phyloP scores from a whole-genome alignment of 192 early-diverging fungal genomes.

The Phycomyces nitens region DNA sequence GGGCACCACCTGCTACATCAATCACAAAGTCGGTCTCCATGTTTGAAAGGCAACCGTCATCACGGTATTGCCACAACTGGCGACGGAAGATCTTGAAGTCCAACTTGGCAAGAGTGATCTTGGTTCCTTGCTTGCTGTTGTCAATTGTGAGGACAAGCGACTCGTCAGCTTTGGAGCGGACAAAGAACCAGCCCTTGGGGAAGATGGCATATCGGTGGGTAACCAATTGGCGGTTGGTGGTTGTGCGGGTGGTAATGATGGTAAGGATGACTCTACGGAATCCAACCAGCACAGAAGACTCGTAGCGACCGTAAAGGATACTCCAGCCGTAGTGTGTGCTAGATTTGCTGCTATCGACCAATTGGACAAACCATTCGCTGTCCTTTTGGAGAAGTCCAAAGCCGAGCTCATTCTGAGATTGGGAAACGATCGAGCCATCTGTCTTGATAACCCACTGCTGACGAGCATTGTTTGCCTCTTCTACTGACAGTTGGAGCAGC shows the following conservation, averaged over 20 bases:
- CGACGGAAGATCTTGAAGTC: constrained; percentile 20
- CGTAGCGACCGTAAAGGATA: constrained; percentile 24
- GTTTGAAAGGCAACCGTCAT: constrained; percentile 23
- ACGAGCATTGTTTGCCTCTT: constrained; percentile 2
- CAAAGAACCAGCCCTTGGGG: constrained; percentile 33
- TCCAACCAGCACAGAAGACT: not conserved
- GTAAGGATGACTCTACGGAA: constrained; percentile 9
- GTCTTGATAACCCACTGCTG: constrained; percentile 23
- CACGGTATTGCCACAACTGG: constrained; percentile 26
- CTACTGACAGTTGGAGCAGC: constrained; percentile 7
- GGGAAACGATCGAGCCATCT: constrained; percentile 26
- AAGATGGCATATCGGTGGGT: constrained; percentile 22
- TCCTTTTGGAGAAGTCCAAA: constrained; percentile 15
- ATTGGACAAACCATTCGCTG: constrained; percentile 7
- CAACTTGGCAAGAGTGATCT: constrained; percentile 23
- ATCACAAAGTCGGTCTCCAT: constrained; percentile 22
- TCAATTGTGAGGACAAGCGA: constrained; percentile 17
- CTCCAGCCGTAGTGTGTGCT: constrained; percentile 12
- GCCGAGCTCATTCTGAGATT: constrained; percentile 3
- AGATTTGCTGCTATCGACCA: not conserved
- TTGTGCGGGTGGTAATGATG: not conserved
- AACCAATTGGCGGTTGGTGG: constrained; percentile 11
- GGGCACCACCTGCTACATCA: constrained; percentile 26
- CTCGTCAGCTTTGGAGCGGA: constrained; percentile 19
- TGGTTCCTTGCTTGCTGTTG: constrained; percentile 21